A percentile compares a stretch with the other conserved stretches of the same genome.
phyloP scores from a whole-genome alignment of 139 green algal genomes.

The Trebouxia sp. region DNA sequence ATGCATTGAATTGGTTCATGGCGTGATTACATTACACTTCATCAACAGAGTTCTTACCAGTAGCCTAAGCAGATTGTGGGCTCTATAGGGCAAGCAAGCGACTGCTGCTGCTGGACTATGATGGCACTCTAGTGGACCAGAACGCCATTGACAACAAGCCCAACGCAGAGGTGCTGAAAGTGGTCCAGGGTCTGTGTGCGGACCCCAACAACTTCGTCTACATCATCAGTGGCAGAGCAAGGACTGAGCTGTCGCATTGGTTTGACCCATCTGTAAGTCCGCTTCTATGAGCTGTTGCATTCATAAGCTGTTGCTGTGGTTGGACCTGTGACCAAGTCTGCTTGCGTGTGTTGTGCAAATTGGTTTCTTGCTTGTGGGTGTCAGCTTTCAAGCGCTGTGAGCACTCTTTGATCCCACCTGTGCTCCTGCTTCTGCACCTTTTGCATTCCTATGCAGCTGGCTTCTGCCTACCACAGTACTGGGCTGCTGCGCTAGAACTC shows the following conservation, averaged over 20 bases:
- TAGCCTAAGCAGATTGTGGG: no score
- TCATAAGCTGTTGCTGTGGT: not conserved
- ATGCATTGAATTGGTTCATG: no score
- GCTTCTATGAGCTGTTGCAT: not conserved
- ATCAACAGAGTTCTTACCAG: no score
- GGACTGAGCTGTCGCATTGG: constrained; percentile 80
- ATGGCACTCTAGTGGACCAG: constrained; percentile 90
- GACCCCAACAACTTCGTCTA: constrained; percentile 87
- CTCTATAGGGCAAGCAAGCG: constrained; percentile 67
- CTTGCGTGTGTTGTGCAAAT: not conserved
- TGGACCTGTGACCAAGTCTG: not conserved
- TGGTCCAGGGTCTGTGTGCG: constrained; percentile 69
- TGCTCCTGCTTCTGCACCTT: no score
- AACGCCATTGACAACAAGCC: constrained; percentile 60
- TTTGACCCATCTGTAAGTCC: constrained; percentile 74
- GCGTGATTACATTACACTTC: no score
- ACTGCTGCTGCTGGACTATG: constrained; percentile 96
- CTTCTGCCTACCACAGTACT: no score
- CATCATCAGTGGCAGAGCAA: constrained; percentile 85
- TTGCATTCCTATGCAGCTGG: no score
- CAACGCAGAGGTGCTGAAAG: constrained; percentile 50
- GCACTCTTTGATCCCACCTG: no score
- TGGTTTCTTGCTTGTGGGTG: not conserved
- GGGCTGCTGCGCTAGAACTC: no score
- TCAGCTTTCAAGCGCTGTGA: not conserved